Base-by-base conservation (phyloP, 2,329 filamentous ascomycete genomes). In the Huntiella abstrusa region DNA sequence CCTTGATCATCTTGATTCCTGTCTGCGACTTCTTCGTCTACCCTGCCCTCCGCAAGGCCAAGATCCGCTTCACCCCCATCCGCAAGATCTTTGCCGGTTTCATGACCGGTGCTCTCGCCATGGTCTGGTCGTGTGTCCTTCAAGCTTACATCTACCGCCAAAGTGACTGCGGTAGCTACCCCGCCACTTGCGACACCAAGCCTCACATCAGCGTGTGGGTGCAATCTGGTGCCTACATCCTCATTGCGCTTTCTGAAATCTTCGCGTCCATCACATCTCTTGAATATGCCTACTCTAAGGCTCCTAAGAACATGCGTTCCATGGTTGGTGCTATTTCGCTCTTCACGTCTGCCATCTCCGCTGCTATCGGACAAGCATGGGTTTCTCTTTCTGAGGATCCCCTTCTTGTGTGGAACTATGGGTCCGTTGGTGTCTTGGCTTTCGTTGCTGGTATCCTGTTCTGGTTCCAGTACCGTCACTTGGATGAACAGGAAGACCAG, bases 221-320 rank as follows among this genome's bases (percentile, higher is more conserved):
- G 2, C 71, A 75, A 58, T 66, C 65, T 0, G 64, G 66, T 3
- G 59, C 67, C 0, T 71, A 70, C 53, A 58, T 69, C 3, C 60
- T 70, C 44, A 62, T 70, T 45, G 68, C 64, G 2, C 58, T 71
- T 5, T 62, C 66, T 22, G 68, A 71, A 54, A 66, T 70, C 41
- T 61, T 67, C 47, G 64, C 66, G 1, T 67, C 64, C 48, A 70
- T 70, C 52, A 71, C 68, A 1, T 73, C 70, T 10, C 69, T 83
- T 12, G 80, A 86, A 60, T 84, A 83, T 53, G 80, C 81, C 16
- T 84, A 76, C 62, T 79, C 78, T 55, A 84, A 84, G 59, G 79
- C 80, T 0, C 82, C 81, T 6, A 70, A 69, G 56, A 84, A 83
- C 62, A 86, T 86, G 80, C 70, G 79, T 4, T 79, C 75, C 19